Base-by-base conservation (phyloP, 1,139 yeast genomes). In the Lodderomyces metapsilosis region DNA sequence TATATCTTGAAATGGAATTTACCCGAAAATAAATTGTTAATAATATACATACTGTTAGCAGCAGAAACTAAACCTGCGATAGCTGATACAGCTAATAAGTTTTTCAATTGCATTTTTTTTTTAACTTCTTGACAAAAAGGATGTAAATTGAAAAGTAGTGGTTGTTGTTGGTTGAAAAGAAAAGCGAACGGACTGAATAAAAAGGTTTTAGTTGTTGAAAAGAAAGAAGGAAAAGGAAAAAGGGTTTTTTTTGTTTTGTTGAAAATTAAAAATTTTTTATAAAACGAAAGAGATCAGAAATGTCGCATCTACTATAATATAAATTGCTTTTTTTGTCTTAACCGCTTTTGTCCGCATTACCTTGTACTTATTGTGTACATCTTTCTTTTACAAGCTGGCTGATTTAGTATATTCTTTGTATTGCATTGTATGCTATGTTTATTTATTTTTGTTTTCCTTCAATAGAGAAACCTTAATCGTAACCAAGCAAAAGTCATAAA, bases 41-140 rank as follows among this genome's bases (percentile, higher is more conserved):
- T 12, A 13, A 3, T 5, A 49, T 57, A 64, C 71, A 66, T 78
- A 80, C 74, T 74, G 68, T 80, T 68, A 52, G 68, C 72, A 57
- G 70, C 76, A 46, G 69, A 60, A 46, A 75, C 64, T 42, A 74
- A 57, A 47, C 75, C 74, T 47, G 73, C 64, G 39, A 71, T 50
- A 53, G 77, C 74, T 49, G 78, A 65, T 45, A 68, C 59, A 51
- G 73, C 70, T 46, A 72, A 52, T 51, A 74, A 51, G 51, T 74
- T 63, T 62, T 67, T 76, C 63, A 76, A 66, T 68, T 76, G 80
- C 82, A 77, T 78, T 17, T 23, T 23, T 8, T 20, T 20, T 20
- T 28, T 13, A n/a, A n/a, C n/a, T n/a, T n/a, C n/a, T n/a, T n/a
- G n/a, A n/a, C n/a, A n/a, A n/a, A n/a, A n/a, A n/a, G n/a, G n/a